A percentile compares a stretch with the other conserved stretches of the same genome.
Evolutionary conservation across 129 eudicot species (phyloP).

Genomic region (Helianthus tuberosus): DNA sequence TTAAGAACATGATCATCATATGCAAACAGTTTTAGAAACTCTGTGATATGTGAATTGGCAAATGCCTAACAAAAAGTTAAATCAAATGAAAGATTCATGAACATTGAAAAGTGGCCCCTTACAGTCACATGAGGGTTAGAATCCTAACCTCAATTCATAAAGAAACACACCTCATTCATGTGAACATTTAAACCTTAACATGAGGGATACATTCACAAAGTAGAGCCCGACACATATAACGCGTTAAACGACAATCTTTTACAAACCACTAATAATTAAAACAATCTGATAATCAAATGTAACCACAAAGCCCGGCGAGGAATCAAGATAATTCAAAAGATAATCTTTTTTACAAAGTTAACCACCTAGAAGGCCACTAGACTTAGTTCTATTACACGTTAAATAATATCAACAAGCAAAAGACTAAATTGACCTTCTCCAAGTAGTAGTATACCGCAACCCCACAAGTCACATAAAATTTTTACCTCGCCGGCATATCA

Average conservation of each 20-base stretch:
- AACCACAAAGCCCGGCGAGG: constrained; percentile 29
- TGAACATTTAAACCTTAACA: not conserved
- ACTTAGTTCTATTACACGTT: constrained; percentile 47
- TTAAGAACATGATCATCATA: too few relatives aligned
- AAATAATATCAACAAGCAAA: constrained; percentile 33
- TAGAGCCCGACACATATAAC: not conserved
- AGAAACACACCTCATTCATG: not conserved
- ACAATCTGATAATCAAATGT: constrained; percentile 15
- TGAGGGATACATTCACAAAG: not conserved
- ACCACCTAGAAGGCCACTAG: constrained; percentile 41
- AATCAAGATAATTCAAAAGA: constrained; percentile 27
- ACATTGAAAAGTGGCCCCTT: not conserved
- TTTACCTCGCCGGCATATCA: constrained; percentile 39
- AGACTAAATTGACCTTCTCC: constrained; percentile 35
- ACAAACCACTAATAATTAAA: constrained; percentile 9
- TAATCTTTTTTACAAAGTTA: constrained; percentile 38
- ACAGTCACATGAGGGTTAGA: not conserved
- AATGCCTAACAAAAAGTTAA: not conserved
- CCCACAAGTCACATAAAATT: constrained; percentile 30
- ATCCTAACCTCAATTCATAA: not conserved
- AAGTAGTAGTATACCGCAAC: constrained; percentile 61
- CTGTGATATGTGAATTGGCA: not conserved
- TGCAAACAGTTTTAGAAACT: too few relatives aligned
- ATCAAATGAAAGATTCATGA: not conserved
- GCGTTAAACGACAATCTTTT: constrained; percentile 5